Evolutionary conservation across 2,329 filamentous ascomycete species (phyloP).

Genomic region (Aspergillus fructus): DNA sequence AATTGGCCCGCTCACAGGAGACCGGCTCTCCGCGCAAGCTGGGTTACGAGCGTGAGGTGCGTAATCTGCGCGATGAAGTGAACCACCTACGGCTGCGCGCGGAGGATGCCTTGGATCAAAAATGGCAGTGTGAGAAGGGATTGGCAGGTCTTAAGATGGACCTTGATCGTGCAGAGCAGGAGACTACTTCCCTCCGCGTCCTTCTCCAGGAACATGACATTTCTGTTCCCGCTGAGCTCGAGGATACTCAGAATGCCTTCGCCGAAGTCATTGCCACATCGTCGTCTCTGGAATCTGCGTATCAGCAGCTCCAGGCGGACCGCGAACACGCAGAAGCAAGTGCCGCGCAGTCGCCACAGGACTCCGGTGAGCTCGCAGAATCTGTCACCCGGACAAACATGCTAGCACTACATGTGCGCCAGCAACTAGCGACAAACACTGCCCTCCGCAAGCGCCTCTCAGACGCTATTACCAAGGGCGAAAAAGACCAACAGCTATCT

Average conservation of each 20-base stretch:
- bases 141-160: constrained; percentile 91
- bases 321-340: constrained; percentile 66
- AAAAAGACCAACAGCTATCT: constrained; percentile 77
- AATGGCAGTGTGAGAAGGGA: constrained; percentile 93
- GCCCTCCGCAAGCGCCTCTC: constrained; percentile 73
- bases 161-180: constrained; percentile 89
- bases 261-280: constrained; percentile 60
- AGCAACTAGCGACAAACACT: constrained; percentile 76
- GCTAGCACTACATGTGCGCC: constrained; percentile 73
- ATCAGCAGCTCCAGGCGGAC: constrained; percentile 69
- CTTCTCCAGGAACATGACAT: constrained; percentile 83
- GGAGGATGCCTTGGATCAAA: constrained; percentile 91
- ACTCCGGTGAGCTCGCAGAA: constrained; percentile 66
- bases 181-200: constrained; percentile 77
- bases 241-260: constrained; percentile 44
- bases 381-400: constrained; percentile 77
- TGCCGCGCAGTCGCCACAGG: constrained; percentile 70
- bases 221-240: constrained; percentile 63
- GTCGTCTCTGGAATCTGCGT: constrained; percentile 70
- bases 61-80: constrained; percentile 77
- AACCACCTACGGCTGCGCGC: constrained; percentile 79
- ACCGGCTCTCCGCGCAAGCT: constrained; percentile 67
- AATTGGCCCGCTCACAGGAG: constrained; percentile 70
- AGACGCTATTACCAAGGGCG: constrained; percentile 78
- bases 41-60: constrained; percentile 82